A percentile compares a stretch with the other conserved stretches of the same genome.
Evolutionary conservation across 164 flowering plant genomes (phyloP).

Genomic region (Akebia trifoliata): DNA sequence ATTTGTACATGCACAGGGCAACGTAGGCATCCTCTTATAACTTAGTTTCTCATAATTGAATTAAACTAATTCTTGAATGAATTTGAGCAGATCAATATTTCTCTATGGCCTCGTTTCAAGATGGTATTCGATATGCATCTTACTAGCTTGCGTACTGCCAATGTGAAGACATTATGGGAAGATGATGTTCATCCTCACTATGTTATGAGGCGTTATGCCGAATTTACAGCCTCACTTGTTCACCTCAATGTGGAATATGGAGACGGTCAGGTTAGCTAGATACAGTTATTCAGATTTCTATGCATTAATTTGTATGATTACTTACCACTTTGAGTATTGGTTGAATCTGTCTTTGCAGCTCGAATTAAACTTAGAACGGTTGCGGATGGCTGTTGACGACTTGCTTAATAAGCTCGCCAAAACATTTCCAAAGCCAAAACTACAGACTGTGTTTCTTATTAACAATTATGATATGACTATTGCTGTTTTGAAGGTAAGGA

Average conservation of each 20-base stretch:
- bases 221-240: slow-evolving; percentile 90
- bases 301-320: neutral
- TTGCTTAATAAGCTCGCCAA: slow-evolving; percentile 79
- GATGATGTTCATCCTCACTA: slow-evolving; percentile 99
- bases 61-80: slow-evolving; percentile 8
- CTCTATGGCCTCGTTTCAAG: slow-evolving; percentile 98
- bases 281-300: neutral
- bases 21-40: neutral
- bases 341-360: slow-evolving; percentile 45
- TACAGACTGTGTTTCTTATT: slow-evolving; percentile 85
- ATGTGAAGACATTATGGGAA: slow-evolving; percentile 86
- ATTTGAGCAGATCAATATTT: slow-evolving; percentile 72
- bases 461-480: slow-evolving; percentile 98
- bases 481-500: slow-evolving; percentile 74
- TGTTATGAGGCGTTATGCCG: slow-evolving; percentile 98
- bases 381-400: slow-evolving; percentile 95
- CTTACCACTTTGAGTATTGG: neutral
- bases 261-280: slow-evolving; percentile 80
- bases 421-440: slow-evolving; percentile 60
- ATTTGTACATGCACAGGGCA: neutral
- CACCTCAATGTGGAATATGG: slow-evolving; percentile 92
- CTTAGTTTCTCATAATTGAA: neutral
- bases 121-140: slow-evolving; percentile 98
- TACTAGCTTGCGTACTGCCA: slow-evolving; percentile 84
- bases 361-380: slow-evolving; percentile 82